A percentile compares a stretch with the other conserved stretches of the same genome.
Conservation (phyloP, 2,329 filamentous ascomycete genomes). For the Trichoderma sp. region DNA sequence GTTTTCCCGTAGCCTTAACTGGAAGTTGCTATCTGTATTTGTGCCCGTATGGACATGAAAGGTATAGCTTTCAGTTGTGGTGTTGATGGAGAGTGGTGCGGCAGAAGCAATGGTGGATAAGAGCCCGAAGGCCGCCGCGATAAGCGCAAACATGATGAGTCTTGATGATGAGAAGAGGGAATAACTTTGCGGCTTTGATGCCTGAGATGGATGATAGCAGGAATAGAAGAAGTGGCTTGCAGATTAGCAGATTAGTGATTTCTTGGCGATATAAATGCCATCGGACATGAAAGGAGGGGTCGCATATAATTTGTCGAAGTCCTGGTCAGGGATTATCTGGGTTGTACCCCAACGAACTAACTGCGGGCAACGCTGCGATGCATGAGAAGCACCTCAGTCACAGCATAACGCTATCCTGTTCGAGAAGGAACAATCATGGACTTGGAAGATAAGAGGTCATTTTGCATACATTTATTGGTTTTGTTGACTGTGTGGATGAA, state of each 20-base stretch:
- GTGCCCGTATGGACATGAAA: background rate
- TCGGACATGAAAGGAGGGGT: background rate
- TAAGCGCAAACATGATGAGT: background rate
- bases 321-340: background rate
- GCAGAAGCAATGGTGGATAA: background rate
- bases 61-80: background rate
- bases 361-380: background rate
- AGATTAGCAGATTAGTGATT: background rate
- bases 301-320: background rate
- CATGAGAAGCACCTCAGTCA: background rate
- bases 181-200: background rate
- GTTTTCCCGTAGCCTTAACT: background rate
- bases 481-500: background rate
- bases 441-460: background rate
- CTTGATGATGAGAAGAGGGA: background rate
- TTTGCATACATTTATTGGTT: background rate
- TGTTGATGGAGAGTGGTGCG: background rate
- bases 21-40: background rate
- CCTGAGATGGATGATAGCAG: background rate
- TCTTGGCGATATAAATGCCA: background rate
- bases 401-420: background rate
- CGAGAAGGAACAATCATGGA: background rate
- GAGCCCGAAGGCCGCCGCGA: background rate
- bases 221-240: background rate
- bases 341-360: background rate